A percentile compares a stretch with the other conserved stretches of the same genome.
Evolutionary conservation across 352 stramenopile genomes (phyloP).

Genomic region (Pythium guiyangense): DNA sequence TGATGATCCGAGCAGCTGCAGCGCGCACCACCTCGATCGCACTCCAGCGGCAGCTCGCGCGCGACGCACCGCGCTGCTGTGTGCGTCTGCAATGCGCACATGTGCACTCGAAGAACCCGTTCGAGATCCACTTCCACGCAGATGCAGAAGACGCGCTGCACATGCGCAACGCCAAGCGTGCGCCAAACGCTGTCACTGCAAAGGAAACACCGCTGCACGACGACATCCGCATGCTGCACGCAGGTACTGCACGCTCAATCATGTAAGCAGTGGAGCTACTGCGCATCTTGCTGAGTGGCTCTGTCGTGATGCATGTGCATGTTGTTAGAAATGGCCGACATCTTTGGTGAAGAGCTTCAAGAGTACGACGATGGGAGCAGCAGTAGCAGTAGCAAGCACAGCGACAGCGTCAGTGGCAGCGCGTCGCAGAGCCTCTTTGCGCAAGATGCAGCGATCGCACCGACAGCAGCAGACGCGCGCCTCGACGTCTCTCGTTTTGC

Average conservation of each 20-base stretch:
- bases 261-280: too few relatives aligned
- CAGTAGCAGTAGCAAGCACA: background rate
- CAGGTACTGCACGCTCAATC: slow-evolving; percentile 13
- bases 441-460: background rate
- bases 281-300: too few relatives aligned
- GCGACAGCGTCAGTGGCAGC: background rate
- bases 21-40: too few relatives aligned
- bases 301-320: background rate
- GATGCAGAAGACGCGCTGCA: slow-evolving; percentile 8
- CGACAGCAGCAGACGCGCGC: background rate
- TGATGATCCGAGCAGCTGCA: too few relatives aligned
- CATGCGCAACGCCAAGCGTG: background rate
- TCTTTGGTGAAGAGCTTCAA: slow-evolving; percentile 46
- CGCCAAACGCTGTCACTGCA: background rate
- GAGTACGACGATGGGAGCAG: slow-evolving; percentile 22
- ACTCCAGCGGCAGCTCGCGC: background rate
- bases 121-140: slow-evolving; percentile 48
- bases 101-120: slow-evolving; percentile 24
- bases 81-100: background rate
- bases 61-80: too few relatives aligned
- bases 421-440: background rate
- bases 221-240: slow-evolving; percentile 43
- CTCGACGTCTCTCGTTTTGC: background rate
- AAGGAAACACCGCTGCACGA: slow-evolving; percentile 18
- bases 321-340: slow-evolving; percentile 34